Evolutionary conservation across 495 filamentous ascomycete genomes (phyloP).

Genomic region (Polyplosphaeria fusca): DNA sequence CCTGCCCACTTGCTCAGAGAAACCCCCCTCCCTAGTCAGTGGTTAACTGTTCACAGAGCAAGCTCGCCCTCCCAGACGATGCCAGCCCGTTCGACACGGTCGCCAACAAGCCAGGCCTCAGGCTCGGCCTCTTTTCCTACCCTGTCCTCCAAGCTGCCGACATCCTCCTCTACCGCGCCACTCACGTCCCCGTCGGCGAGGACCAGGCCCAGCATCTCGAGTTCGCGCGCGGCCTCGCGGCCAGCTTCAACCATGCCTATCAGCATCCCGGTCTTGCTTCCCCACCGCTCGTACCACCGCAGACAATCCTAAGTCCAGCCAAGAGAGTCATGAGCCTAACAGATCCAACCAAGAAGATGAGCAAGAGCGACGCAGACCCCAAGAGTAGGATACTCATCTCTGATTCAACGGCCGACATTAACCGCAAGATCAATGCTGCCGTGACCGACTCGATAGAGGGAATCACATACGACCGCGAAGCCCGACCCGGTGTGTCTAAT

Average conservation of each 20-base stretch:
- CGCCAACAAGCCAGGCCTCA: constrained; percentile 55
- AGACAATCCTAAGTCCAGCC: constrained; percentile 72
- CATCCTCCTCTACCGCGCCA: constrained; percentile 69
- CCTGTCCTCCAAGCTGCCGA: constrained; percentile 95
- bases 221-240: constrained; percentile 78
- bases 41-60: no score
- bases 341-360: constrained; percentile 80
- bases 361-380: constrained; percentile 72
- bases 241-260: constrained; percentile 77
- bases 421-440: constrained; percentile 63
- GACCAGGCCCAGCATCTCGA: constrained; percentile 94
- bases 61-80: constrained; percentile 59
- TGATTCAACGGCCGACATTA: constrained; percentile 60
- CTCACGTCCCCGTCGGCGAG: constrained; percentile 92
- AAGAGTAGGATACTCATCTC: constrained; percentile 77
- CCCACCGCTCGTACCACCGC: constrained; percentile 60
- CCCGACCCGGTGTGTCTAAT: constrained; percentile 81
- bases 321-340: constrained; percentile 87
- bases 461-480: constrained; percentile 67
- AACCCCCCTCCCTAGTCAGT: no score
- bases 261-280: constrained; percentile 31
- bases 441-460: constrained; percentile 67
- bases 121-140: constrained; percentile 93
- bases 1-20: no score
- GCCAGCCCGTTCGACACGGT: constrained; percentile 48